Conservation (phyloP, 495 filamentous ascomycete genomes). For the Lepidopterella palustris region DNA sequence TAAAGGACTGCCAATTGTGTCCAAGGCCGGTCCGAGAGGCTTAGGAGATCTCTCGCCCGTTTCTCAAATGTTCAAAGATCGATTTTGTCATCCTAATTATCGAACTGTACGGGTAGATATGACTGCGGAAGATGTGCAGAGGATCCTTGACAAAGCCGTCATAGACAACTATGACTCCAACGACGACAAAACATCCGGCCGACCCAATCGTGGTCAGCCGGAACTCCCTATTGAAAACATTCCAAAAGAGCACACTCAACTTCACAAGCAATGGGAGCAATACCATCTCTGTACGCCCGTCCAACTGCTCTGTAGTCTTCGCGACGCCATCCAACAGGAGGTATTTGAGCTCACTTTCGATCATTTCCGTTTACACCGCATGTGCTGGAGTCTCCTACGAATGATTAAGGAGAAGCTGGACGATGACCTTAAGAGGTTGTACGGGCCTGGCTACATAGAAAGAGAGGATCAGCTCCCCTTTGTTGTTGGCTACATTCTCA, state of each 20-base stretch:
- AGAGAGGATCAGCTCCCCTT: conserved; percentile 38
- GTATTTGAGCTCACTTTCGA: conserved; percentile 33
- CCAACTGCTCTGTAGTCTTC: neutral
- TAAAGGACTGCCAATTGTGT: conserved; percentile 8
- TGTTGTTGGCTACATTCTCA: conserved; percentile 40
- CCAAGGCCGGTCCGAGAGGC: conserved; percentile 29
- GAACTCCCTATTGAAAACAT: neutral
- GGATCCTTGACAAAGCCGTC: conserved; percentile 29
- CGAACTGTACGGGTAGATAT: conserved; percentile 16
- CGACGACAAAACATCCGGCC: neutral
- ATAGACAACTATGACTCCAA: conserved; percentile 3
- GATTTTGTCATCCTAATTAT: neutral
- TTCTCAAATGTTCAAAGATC: conserved; percentile 29
- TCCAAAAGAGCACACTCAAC: conserved; percentile 1
- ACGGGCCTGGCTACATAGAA: conserved; percentile 34
- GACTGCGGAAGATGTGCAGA: conserved; percentile 28
- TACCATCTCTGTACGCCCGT: conserved; percentile 1
- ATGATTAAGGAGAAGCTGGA: conserved; percentile 31
- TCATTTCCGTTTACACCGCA: conserved; percentile 36
- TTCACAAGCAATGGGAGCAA: neutral
- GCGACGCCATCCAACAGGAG: conserved; percentile 25
- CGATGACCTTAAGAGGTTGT: conserved; percentile 28
- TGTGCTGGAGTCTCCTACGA: conserved; percentile 38
- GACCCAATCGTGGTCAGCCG: neutral
- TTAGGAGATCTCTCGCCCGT: conserved; percentile 29